Base-by-base conservation (phyloP, 2,329 filamentous ascomycete genomes). In the Talaromyces rugulosus region DNA sequence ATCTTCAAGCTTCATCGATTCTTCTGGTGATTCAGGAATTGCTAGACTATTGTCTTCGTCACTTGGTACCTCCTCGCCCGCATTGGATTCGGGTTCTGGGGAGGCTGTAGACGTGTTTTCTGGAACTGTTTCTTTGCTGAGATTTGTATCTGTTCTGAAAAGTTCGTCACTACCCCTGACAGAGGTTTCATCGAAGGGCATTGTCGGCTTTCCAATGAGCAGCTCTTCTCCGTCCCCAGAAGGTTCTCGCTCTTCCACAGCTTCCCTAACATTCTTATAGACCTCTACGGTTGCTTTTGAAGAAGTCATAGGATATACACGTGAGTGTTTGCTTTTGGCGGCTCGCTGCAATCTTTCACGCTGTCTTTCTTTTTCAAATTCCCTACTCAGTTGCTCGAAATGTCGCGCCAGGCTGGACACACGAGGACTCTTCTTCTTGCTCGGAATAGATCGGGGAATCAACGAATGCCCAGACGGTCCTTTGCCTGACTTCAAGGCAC, bases 251-350 rank as follows among this genome's bases (percentile, higher is more conserved):
- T 96, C 92, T 67, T 92, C 89, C 11, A 97, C 93, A 23, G 96
- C 95, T 74, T 97, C 92, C 62, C 93, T 89, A 4, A 96, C 91
- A 74, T 96, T 92, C 67, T 91, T 90, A 73, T 98, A 99, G 8
- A 99, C 92, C 74, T 98, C 91, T 16, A 99, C 93, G 63, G 96
- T 94, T 6, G 95, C 93, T 70, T 93, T 95, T n/a, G 94, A 96
- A 18, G 92, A 93, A 47, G 92, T 91, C 66, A 95, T 86, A 23
- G 95, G 94, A 72, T 94, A 94, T 0, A 92, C 91, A 64, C 93
- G 86, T 14, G 91, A 91, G 73, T 87, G 85, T 51, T 86, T 84
- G 71, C 89, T 87, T 70, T 88, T 92, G 53, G 91, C 90, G 30
- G 91, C 90, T 63, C 91, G 70, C 73, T 92, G 89, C 69, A 89